Conservation (phyloP, 352 stramenopile species). For the Halophytophthora polymorphica region DNA sequence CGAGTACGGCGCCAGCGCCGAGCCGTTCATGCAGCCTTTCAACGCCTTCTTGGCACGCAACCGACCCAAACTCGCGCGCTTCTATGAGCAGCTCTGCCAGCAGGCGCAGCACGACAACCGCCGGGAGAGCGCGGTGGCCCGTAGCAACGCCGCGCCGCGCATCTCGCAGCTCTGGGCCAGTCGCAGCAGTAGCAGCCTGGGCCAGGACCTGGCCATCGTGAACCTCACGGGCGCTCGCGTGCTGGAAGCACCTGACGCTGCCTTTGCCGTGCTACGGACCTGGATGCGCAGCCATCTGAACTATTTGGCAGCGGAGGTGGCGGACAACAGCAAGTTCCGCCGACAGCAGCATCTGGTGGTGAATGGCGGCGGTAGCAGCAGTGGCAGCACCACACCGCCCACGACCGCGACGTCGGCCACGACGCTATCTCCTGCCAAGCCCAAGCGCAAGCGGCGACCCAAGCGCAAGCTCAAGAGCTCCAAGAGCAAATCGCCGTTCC, state of each 20-base stretch:
- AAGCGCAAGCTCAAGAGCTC: constrained; percentile 61
- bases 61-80: constrained; percentile 49
- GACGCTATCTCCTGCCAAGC: constrained; percentile 21
- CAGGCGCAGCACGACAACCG: constrained; percentile 61
- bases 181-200: constrained; percentile 30
- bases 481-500: constrained; percentile 26
- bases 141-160: constrained; percentile 53
- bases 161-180: constrained; percentile 63
- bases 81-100: constrained; percentile 79
- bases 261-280: constrained; percentile 39
- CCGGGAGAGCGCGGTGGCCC: constrained; percentile 56
- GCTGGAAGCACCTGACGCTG: constrained; percentile 41
- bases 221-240: constrained; percentile 34
- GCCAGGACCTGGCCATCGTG: constrained; percentile 32
- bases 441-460: constrained; percentile 3
- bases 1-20: constrained; percentile 53
- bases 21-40: constrained; percentile 80
- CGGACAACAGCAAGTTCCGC: constrained; percentile 50
- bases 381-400: constrained; percentile 17
- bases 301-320: constrained; percentile 44
- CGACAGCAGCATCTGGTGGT: constrained; percentile 36
- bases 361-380: constrained; percentile 22
- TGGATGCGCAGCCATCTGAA: constrained; percentile 55
- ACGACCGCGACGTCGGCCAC: constrained; percentile 20
- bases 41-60: constrained; percentile 66